Evolutionary conservation across 768 basidiomycete genomes (phyloP).

Genomic region (Pulveroboletus sp.): DNA sequence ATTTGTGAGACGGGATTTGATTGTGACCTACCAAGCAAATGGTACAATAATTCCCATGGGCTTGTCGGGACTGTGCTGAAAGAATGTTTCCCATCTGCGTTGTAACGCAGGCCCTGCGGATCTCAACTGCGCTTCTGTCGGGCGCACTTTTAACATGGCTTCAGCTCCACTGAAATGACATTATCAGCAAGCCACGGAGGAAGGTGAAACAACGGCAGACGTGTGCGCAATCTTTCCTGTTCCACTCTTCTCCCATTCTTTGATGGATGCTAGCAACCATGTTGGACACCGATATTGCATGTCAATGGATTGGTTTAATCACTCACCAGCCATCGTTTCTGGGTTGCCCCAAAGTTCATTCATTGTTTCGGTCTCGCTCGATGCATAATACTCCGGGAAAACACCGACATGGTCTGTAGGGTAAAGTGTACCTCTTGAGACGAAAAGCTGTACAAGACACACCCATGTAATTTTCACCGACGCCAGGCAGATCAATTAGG

Average conservation of each 20-base stretch:
- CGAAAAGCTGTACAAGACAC: not conserved
- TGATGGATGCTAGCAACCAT: conserved; percentile 21
- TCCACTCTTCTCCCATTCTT: conserved; percentile 36
- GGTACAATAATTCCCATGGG: conserved; percentile 45
- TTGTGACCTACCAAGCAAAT: conserved; percentile 36
- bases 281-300: not conserved
- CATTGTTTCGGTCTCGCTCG: conserved; percentile 46
- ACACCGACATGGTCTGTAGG: conserved; percentile 30
- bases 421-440: too few species aligned
- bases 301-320: conserved; percentile 11
- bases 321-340: conserved; percentile 38
- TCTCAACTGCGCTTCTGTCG: conserved; percentile 46
- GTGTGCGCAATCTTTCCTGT: conserved; percentile 53
- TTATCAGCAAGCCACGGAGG: not conserved
- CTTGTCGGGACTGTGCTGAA: conserved; percentile 52
- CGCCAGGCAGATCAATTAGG: conserved; percentile 67
- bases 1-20: not conserved
- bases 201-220: conserved; percentile 30
- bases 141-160: conserved; percentile 55
- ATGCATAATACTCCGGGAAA: conserved; percentile 24
- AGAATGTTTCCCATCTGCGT: conserved; percentile 51
- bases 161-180: conserved; percentile 43
- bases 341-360: conserved; percentile 42
- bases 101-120: conserved; percentile 45
- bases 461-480: conserved; percentile 71